Base-by-base conservation (phyloP, 2,329 filamentous ascomycete species). In the Lachnellula arida region DNA sequence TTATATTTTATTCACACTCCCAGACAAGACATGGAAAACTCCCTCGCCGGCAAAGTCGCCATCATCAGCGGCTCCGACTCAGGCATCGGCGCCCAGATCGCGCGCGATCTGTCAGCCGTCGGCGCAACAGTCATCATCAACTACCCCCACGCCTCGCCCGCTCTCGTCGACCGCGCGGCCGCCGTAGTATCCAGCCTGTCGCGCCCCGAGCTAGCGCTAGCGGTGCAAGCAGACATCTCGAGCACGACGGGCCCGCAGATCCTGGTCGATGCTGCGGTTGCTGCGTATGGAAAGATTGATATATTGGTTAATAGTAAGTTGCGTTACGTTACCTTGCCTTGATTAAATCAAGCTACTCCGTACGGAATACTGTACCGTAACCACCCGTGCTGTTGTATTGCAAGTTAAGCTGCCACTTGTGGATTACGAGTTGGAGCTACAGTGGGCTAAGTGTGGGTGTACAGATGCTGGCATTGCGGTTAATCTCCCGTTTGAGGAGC, bases 111-210 rank as follows among this genome's bases (percentile, higher is more conserved):
- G 3, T 67, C 73, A 11, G 66, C 67, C 11, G 70, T 72, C 11
- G 76, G 76, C 44, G 75, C 75, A 39, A 67, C 65, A 25, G 67
- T 77, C 3, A 72, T 76, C 12, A 62, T 79, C 66, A 79, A 77
- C 65, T 80, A 79, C 63, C 74, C 76, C 1, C 73, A 68, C 49
- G 39, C 68, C 1, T 64, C 72, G 2, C 42, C 9, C 25, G 4
- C 5, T 1, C 58, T 56, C 0, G 11, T 42, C 4, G 35, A 35
- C 15, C 15, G 39, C 23, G 52, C 52, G 19, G 37, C 39, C 4
- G 46, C 37, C 8, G 34, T 54, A 5, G 17, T 34, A 4, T n/a
- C 35, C 19, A 19, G 19, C 19, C 19, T 19, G 19, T 19, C 19
- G 19, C 19, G 19, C 19, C 19, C 19, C 19, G 19, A 19, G 19